phyloP scores from a whole-genome alignment of 768 basidiomycete species.

The Hydnomerulius pinastri region DNA sequence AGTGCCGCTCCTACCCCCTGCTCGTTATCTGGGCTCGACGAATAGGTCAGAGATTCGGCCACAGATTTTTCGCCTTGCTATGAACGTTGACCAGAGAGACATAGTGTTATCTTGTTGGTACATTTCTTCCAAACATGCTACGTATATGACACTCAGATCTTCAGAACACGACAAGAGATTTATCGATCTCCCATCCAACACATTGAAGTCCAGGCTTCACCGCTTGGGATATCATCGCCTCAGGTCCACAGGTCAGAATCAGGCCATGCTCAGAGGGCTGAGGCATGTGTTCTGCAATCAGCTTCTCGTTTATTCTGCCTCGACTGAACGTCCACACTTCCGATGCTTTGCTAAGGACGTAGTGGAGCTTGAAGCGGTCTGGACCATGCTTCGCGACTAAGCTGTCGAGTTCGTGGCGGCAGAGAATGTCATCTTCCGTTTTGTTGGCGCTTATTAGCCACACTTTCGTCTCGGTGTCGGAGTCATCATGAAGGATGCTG shows the following conservation, averaged over 20 bases:
- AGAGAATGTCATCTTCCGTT: conserved; percentile 51
- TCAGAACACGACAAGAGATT: conserved; percentile 38
- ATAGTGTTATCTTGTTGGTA: too few relatives aligned
- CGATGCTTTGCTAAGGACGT: conserved; percentile 40
- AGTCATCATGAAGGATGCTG: conserved; percentile 42
- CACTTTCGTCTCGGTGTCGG: conserved; percentile 39
- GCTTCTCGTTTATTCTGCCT: conserved; percentile 42
- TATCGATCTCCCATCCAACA: conserved; percentile 39
- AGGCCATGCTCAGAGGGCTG: conserved; percentile 38
- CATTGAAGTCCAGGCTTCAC: conserved; percentile 34
- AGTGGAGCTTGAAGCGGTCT: conserved; percentile 41
- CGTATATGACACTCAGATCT: too few relatives aligned
- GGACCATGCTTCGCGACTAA: conserved; percentile 30
- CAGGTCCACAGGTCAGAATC: conserved; percentile 54
- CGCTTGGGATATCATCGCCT: conserved; percentile 36
- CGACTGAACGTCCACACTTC: conserved; percentile 40
- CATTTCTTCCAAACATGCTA: too few relatives aligned
- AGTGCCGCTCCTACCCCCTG: too few relatives aligned
- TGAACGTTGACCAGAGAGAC: too few relatives aligned
- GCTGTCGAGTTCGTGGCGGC: conserved; percentile 47
- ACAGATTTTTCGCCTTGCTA: too few relatives aligned
- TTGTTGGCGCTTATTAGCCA: conserved; percentile 54
- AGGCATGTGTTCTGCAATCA: conserved; percentile 45
- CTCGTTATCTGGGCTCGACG: too few relatives aligned
- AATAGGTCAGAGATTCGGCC: too few relatives aligned